These are phyloP conservation scores for Volvox africanus DNA, from an alignment of 139 green algal genomes.

Conservation along the genomic window DNA sequence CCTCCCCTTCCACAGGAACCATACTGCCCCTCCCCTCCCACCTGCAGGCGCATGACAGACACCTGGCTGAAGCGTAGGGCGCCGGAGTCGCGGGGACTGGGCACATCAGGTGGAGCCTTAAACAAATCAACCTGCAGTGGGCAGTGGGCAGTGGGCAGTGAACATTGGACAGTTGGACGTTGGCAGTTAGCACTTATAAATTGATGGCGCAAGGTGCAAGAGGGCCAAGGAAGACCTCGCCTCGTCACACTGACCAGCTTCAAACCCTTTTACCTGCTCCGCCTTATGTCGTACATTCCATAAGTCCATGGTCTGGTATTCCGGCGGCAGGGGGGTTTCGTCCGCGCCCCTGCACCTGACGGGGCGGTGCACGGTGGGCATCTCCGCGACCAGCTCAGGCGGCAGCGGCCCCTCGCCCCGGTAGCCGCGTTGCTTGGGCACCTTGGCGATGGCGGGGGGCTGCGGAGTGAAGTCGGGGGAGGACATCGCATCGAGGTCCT, in stretches of 20 bases:
- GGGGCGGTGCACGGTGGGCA: neutral
- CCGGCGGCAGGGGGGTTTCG: slow-evolving; percentile 19
- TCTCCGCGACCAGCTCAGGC: neutral
- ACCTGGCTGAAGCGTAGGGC: slow-evolving; percentile 10
- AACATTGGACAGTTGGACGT: too few species aligned
- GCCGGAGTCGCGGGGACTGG: neutral
- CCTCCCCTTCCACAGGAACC: too few species aligned
- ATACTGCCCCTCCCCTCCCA: neutral
- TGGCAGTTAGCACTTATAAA: too few species aligned
- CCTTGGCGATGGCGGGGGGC: neutral
- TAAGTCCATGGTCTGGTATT: neutral
- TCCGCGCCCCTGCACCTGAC: neutral
- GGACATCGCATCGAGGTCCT: slow-evolving; percentile 25
- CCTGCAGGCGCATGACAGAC: neutral
- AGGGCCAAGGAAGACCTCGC: too few species aligned
- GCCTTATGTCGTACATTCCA: neutral
- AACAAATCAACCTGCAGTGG: too few species aligned
- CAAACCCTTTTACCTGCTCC: neutral
- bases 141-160: too few species aligned
- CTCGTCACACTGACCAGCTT: too few species aligned
- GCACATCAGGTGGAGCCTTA: neutral
- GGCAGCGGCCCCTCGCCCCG: slow-evolving; percentile 22
- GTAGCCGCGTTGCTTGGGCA: slow-evolving; percentile 17
- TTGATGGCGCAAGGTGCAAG: too few species aligned
- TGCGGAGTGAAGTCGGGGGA: slow-evolving; percentile 11